Evolutionary conservation across 228 moss, liverwort and hornwort species (phyloP).

Genomic region (Sphagnum magellanicum): DNA sequence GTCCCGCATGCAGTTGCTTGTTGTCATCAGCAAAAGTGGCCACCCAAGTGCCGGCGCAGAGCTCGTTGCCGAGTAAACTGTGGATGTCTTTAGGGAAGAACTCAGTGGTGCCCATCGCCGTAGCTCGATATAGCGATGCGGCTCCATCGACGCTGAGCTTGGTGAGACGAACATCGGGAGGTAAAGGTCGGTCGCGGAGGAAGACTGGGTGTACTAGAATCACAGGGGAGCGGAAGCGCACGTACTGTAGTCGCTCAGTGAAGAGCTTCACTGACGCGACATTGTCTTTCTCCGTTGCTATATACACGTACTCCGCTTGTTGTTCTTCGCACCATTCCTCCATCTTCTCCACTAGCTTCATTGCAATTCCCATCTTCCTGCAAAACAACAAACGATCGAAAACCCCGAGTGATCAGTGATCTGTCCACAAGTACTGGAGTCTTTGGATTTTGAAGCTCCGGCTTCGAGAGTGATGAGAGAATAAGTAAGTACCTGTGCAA

Average conservation of each 20-base stretch:
- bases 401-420: too few species aligned
- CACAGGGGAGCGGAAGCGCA: conserved; percentile 61
- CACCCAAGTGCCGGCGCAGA: conserved; percentile 97
- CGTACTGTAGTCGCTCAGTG: conserved; percentile 58
- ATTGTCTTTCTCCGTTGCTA: conserved; percentile 80
- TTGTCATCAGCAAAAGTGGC: conserved; percentile 48
- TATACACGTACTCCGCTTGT: conserved; percentile 73
- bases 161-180: conserved; percentile 48
- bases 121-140: conserved; percentile 50
- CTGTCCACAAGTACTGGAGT: too few species aligned
- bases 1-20: conserved; percentile 13
- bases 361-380: conserved; percentile 88
- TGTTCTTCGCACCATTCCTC: conserved; percentile 83
- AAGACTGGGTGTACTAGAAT: conserved; percentile 84
- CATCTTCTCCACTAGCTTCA: conserved; percentile 62
- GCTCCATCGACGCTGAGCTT: conserved; percentile 57
- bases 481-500: conserved; percentile 41
- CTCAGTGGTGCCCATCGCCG: conserved; percentile 64
- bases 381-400: too few species aligned
- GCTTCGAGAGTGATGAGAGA: too few species aligned
- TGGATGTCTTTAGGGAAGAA: conserved; percentile 94
- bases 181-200: conserved; percentile 53
- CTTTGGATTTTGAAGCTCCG: too few species aligned
- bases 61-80: conserved; percentile 56
- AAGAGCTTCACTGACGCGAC: conserved; percentile 70